Evolutionary conservation across 306 rosid genomes (phyloP), one percentile per base, ranked within the genome.

Genomic region (Sicyos edulis): DNA sequence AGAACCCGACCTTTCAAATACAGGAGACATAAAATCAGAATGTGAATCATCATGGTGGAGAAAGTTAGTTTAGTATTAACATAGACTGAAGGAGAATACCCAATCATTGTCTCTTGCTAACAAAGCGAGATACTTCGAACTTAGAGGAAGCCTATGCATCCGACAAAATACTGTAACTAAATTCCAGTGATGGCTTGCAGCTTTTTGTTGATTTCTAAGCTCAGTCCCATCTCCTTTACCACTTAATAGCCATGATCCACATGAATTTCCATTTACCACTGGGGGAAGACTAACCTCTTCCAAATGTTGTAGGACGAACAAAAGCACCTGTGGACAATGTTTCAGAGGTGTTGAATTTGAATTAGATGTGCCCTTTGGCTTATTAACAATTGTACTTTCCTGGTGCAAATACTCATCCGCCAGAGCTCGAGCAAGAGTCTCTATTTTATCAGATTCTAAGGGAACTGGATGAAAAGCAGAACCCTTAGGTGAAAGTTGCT

Each of bases 71-170:
- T 47, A 37, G 45, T 50, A 16, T 55, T 45, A 80, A 72, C 49
- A 40, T 62, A 54, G 21, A 54, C 45, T 40, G 16, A 72, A 76
- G 32, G 9, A 47, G 54, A 26, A 74, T 84, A 92, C 98, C 98
- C 98, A 92, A 67, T 92, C 98, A 76, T 83, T 90, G 80, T 92
- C 98, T 83, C 90, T 86, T 64, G 98, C 96, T 77, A 92, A 78
- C 52, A 88, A 78, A 72, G 89, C 85, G 74, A 92, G 96, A 79
- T 90, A 92, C 81, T 86, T 92, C 8, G 91, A 85, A 82, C 98
- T 92, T 75, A 85, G 75, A 24, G 96, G 96, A 82, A 92, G 93
- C 75, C 76, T 85, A 70, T 92, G 96, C 89, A 84, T 82, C 88
- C 83, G 85, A 83, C 96, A 92, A 85, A 92, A 92, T 58, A 80